Evolutionary conservation across 306 rosid genomes (phyloP), one percentile per base, ranked within the genome.

Genomic region (Abrus pulchellus): DNA sequence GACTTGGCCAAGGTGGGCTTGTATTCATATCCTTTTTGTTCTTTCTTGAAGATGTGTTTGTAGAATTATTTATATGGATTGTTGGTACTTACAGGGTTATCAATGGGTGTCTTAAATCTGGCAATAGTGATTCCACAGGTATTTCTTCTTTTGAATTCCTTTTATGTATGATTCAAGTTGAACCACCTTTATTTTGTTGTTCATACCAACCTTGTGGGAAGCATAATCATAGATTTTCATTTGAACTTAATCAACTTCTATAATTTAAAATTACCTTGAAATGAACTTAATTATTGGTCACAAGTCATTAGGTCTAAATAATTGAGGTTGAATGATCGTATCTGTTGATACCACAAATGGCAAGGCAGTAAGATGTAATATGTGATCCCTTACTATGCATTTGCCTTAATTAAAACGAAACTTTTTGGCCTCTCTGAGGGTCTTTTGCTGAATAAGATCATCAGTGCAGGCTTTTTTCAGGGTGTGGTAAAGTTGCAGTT

Each of bases 51-150:
- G 54, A 47, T 14, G 43, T 41, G 85, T 54, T 68, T 69, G 65
- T 38, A 55, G 45, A 77, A 71, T 28, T 81, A 68, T 86, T 81
- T 73, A 77, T 78, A 57, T 73, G 80, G 45, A 49, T 79, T 72
- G 44, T 89, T 80, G 75, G 78, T 78, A 78, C 66, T 88, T 87
- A 75, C 92, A 95, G 97, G 98, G 78, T 85, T 93, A 80, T 96
- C 99, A 40, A 89, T 88, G 97, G 99, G 98, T 85, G 97, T 96
- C 77, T 86, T 96, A 76, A 96, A 93, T 84, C 90, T 93, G 82
- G 97, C 99, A 78, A 86, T 93, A 68, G 98, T 93, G 72, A 72
- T 96, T 84, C 97, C 98, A 28, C 99, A 93, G 98, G 99, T 95
- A 89, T 76, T 79, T 76, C 40, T 83, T 82, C 71, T 78, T 72